A percentile compares a stretch with the other conserved stretches of the same genome.
These are phyloP conservation scores for Cutaneotrichosporon sp. DNA, from an alignment of 1,284 basidiomycete genomes.

Conservation along the genomic window DNA sequence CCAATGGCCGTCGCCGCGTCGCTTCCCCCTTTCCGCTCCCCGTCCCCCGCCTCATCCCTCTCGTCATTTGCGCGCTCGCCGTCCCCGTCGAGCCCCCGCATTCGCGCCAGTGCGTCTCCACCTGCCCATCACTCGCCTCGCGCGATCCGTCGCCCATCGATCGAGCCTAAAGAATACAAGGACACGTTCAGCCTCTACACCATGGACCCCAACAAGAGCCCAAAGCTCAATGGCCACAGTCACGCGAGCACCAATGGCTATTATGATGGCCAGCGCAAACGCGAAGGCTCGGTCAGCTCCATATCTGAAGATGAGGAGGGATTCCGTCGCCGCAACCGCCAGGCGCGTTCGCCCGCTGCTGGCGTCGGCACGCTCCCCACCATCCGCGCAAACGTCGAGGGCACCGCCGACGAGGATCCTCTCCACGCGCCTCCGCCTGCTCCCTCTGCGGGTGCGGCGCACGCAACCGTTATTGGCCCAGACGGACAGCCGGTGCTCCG, in stretches of 20 bases:
- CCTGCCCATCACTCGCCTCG: conserved; percentile 16
- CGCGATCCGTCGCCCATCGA: conserved; percentile 14
- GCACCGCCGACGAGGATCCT: conserved; percentile 16
- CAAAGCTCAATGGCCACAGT: conserved; percentile 9
- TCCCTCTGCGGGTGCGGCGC: conserved; percentile 15
- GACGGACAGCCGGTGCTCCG: conserved; percentile 33
- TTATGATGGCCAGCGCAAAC: conserved; percentile 2
- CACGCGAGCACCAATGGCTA: conserved; percentile 9
- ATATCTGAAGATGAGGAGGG: conserved; percentile 21
- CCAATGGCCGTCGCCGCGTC: conserved; percentile 21
- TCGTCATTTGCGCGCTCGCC: conserved; percentile 11
- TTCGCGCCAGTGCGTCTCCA: conserved; percentile 18
- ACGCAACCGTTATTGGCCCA: neutral
- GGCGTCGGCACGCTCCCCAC: conserved; percentile 34
- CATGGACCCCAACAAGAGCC: conserved; percentile 13
- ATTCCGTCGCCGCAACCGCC: conserved; percentile 8
- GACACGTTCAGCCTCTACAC: conserved; percentile 6
- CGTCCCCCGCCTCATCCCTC: conserved; percentile 13
- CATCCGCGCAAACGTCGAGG: conserved; percentile 36
- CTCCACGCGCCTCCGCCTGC: conserved; percentile 26
- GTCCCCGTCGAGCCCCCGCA: conserved; percentile 16
- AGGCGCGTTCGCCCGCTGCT: conserved; percentile 15
- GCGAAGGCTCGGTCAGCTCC: neutral
- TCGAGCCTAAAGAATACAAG: conserved; percentile 11
- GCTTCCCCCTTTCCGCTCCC: conserved; percentile 8